Evolutionary conservation across 208 protist species (phyloP), one percentile per base, ranked within the genome.

Genomic region (Acanthamoeba comandoni): DNA sequence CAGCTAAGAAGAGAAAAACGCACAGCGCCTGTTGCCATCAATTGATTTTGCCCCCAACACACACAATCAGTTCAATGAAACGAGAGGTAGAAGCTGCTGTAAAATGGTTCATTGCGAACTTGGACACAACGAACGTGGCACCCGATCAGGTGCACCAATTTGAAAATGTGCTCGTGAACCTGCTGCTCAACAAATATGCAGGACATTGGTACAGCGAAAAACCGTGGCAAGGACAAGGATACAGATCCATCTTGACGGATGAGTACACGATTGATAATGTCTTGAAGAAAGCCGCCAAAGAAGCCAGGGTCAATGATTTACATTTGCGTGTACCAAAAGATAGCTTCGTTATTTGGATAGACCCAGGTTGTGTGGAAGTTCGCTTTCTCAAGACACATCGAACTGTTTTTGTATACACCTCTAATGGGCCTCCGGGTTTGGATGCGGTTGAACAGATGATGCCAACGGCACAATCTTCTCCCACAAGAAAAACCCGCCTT

Each of bases 151-250:
- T 82, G 15, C 5, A 82, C 11, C 35, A 55, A 0, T 82, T 82
- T 17, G 73, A 82, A 55, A 64, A 55, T 49, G 73, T 55, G 2
- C 73, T 82, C n/a, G 73, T 82, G 8, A 55, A 82, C 24, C 51
- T 19, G 13, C 73, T 82, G 24, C 55, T 55, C 3, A 49, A 55
- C 15, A 82, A 82, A 31, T 82, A 82, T 55, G 43, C 73, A 8
- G 73, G 43, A 13, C 73, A 82, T 39, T 82, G 73, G 73, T 82
- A 82, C 49, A 49, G 26, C 15, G 73, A 82, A 11, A 60, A 48
- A 55, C 73, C 73, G 48, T 82, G 73, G 73, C 73, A 55, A 55
- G 73, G 73, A 9, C 73, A 82, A 39, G 73, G 73, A 26, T 82
- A 82, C 7, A n/a, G 73, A 5, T 82, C 73, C 26, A 82, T 82